A percentile compares a stretch with the other conserved stretches of the same genome.
phyloP scores from a whole-genome alignment of 2,329 filamentous ascomycete species.

The Fusarium domesticum region DNA sequence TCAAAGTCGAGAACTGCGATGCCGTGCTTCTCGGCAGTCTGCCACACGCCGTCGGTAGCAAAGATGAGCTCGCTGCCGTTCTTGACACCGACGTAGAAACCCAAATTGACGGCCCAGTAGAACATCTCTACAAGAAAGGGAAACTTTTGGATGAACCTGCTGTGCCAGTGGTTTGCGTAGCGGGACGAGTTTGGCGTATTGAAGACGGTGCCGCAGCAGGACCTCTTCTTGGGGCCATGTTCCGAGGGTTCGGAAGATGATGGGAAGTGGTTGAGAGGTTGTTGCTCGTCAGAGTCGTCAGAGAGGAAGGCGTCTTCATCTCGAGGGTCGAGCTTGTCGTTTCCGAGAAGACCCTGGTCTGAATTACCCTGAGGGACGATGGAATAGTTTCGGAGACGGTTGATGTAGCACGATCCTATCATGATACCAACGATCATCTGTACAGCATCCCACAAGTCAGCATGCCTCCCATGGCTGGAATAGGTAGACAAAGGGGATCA shows the following conservation, averaged over 20 bases:
- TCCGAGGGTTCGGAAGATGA: conserved; percentile 21
- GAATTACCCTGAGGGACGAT: conserved; percentile 18
- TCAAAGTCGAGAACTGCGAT: conserved; percentile 55
- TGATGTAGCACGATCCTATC: conserved; percentile 30
- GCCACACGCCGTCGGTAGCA: conserved; percentile 46
- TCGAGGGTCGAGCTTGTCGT: conserved; percentile 20
- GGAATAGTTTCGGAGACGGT: conserved; percentile 26
- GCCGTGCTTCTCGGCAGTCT: conserved; percentile 54
- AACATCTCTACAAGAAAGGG: conserved; percentile 72
- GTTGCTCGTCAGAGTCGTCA: conserved; percentile 21
- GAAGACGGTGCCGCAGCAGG: conserved; percentile 46
- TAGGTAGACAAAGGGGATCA: background rate
- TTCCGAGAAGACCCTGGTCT: conserved; percentile 24
- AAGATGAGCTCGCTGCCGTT: conserved; percentile 32
- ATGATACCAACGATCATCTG: conserved; percentile 30
- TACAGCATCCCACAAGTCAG: conserved; percentile 2
- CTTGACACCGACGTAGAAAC: conserved; percentile 50
- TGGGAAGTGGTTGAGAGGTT: conserved; percentile 8
- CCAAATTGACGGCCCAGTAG: conserved; percentile 66
- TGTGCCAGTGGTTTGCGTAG: conserved; percentile 60
- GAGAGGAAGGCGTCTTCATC: conserved; percentile 20
- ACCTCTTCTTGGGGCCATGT: conserved; percentile 47
- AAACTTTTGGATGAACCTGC: conserved; percentile 60
- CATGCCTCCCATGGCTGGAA: background rate
- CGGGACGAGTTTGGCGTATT: conserved; percentile 59